Evolutionary conservation across 768 basidiomycete genomes (phyloP), one percentile per base, ranked within the genome.

Genomic region (Termitomyces titanicus): DNA sequence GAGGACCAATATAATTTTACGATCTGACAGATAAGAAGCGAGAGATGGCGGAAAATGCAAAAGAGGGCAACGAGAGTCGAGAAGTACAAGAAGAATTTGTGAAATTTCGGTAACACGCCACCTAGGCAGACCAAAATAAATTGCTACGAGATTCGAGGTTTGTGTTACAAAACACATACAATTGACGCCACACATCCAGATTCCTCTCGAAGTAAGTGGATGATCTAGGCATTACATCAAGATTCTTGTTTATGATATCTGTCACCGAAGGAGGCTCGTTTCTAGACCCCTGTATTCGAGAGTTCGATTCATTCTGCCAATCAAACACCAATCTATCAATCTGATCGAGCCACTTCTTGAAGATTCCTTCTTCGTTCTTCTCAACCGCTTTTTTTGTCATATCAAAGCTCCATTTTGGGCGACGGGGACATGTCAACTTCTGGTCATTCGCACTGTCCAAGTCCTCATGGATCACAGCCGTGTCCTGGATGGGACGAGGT

Each of bases 61-160:
- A 0, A 85, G 80, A 0, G 96, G 94, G 65, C 92, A 94, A 38
- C 96, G 87, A 15, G 90, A 88, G 69, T 97, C 95, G 33, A 96
- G 78, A 40, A 98, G 81, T 47, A 96, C 79, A 47, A 97, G 82
- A 18, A 98, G 75, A 59, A 98, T 91, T 62, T 94, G 83, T 0
- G 92, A 92, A 24, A 90, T 88, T 71, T 98, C 96, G 6, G 88
- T 85, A 20, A 97, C 95, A 35, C 96, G 83, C 96, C 96, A 98
- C 62, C 89, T 92, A 62, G 5, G 24, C 15, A 7, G 47, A 40
- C 37, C 38, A 22, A 39, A 15, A 57, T 58, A 20, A 67, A 39
- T 53, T 45, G 53, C 31, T 46, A 46, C 46, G 46, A 35, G 49
- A 3, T 44, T 15, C 20, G 42, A 27, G 27, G 15, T n/a, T 27